Evolutionary conservation across 179 eudicot genomes (phyloP).

Genomic region (Dionaea muscipula): DNA sequence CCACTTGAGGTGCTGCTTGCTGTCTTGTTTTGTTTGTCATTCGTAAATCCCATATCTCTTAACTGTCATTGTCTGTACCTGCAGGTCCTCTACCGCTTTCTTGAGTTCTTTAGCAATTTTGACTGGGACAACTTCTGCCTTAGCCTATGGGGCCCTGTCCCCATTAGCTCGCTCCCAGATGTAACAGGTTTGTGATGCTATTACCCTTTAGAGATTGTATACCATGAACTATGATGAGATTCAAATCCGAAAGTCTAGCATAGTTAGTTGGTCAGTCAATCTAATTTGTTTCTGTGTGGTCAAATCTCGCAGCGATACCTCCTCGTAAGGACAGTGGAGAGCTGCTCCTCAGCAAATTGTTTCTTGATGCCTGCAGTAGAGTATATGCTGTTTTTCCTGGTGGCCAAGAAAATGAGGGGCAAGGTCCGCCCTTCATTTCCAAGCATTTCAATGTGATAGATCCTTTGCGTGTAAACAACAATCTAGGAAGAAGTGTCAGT

Average conservation of each 20-base stretch:
- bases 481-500: conserved; percentile 92
- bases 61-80: conserved; percentile 8
- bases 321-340: conserved; percentile 75
- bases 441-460: conserved; percentile 87
- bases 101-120: conserved; percentile 86
- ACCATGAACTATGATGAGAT: background rate
- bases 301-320: conserved; percentile 51
- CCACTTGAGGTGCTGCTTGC: conserved; percentile 67
- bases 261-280: background rate
- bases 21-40: background rate
- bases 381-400: conserved; percentile 64
- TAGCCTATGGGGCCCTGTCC: conserved; percentile 90
- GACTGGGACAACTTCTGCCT: conserved; percentile 93
- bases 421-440: conserved; percentile 61
- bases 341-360: conserved; percentile 56
- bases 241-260: background rate
- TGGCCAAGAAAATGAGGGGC: conserved; percentile 74
- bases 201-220: background rate
- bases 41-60: conserved; percentile 2
- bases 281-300: conserved; percentile 8
- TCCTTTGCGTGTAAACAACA: conserved; percentile 84
- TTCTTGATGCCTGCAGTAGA: conserved; percentile 70
- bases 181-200: conserved; percentile 35
- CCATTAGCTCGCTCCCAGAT: conserved; percentile 70
- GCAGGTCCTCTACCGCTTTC: conserved; percentile 85